A percentile compares a stretch with the other conserved stretches of the same genome.
Evolutionary conservation across 495 filamentous ascomycete genomes (phyloP).

Genomic region (Trichocladium uniseriatum): DNA sequence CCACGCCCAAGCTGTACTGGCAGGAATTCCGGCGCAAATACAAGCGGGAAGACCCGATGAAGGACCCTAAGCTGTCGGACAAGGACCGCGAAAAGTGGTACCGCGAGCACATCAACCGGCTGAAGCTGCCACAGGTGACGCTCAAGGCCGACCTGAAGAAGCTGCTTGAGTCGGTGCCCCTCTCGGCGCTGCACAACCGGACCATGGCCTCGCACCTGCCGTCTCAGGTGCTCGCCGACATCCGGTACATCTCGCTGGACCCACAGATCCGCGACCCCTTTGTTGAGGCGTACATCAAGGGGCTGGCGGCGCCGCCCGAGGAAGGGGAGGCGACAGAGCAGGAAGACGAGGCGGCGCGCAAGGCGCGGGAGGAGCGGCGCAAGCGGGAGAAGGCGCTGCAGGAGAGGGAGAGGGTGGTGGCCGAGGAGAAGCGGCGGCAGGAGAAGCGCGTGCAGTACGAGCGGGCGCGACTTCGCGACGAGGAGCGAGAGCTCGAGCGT

Average conservation of each 20-base stretch:
- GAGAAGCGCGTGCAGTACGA: constrained; percentile 56
- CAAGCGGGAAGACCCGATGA: constrained; percentile 73
- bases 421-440: constrained; percentile 63
- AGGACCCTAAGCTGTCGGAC: constrained; percentile 61
- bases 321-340: constrained; percentile 33
- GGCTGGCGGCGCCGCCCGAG: constrained; percentile 57
- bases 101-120: constrained; percentile 68
- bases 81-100: constrained; percentile 89
- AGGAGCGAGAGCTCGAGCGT: constrained; percentile 66
- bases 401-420: constrained; percentile 62
- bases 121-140: constrained; percentile 65
- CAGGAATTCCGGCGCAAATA: constrained; percentile 90
- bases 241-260: constrained; percentile 76
- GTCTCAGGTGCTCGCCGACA: constrained; percentile 56
- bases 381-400: constrained; percentile 66
- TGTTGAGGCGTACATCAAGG: constrained; percentile 66
- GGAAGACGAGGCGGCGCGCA: constrained; percentile 52
- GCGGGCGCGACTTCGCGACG: constrained; percentile 60
- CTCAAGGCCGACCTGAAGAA: constrained; percentile 70
- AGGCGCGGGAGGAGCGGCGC: constrained; percentile 53
- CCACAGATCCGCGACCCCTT: constrained; percentile 59
- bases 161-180: constrained; percentile 62
- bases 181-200: constrained; percentile 55
- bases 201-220: constrained; percentile 59
- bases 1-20: constrained; percentile 90